Evolutionary conservation across 1,284 basidiomycete species (phyloP).

Genomic region (Singerocomus inundabilis): DNA sequence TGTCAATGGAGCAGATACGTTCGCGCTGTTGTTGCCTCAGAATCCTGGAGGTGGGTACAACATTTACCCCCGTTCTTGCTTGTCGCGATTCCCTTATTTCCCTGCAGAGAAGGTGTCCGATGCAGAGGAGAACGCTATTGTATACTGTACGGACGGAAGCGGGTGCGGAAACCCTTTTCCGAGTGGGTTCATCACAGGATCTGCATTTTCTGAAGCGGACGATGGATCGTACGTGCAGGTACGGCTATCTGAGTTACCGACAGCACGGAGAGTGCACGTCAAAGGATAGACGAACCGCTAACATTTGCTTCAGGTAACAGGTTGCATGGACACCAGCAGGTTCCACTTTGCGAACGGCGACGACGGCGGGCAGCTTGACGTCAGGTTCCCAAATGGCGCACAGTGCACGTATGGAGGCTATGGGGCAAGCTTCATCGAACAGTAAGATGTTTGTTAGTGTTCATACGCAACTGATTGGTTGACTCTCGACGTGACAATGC

Average conservation of each 20-base stretch:
- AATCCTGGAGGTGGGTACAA: conserved; percentile 35
- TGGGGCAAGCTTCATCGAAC: conserved; percentile 51
- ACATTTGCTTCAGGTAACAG: conserved; percentile 40
- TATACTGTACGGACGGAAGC: conserved; percentile 39
- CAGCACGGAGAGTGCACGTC: background rate
- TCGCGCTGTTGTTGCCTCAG: conserved; percentile 42
- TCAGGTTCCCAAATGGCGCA: conserved; percentile 51
- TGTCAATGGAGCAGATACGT: conserved; percentile 34
- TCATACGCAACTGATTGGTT: background rate
- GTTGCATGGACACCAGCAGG: conserved; percentile 45
- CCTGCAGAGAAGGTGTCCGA: conserved; percentile 41
- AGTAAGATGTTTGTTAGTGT: conserved; percentile 32
- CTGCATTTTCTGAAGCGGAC: conserved; percentile 35
- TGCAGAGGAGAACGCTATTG: conserved; percentile 41
- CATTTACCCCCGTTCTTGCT: background rate
- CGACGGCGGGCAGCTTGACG: conserved; percentile 49
- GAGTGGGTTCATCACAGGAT: conserved; percentile 43
- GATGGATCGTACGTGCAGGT: conserved; percentile 47
- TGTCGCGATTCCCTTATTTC: background rate
- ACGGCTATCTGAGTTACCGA: background rate
- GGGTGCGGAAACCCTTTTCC: conserved; percentile 34
- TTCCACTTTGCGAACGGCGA: conserved; percentile 40
- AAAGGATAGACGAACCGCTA: background rate
- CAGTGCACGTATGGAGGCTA: conserved; percentile 51
- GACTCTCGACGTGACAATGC: background rate